Evolutionary conservation across 164 flowering plant genomes (phyloP), one percentile per base, ranked within the genome.

Genomic region (Aristolochia fimbriata): DNA sequence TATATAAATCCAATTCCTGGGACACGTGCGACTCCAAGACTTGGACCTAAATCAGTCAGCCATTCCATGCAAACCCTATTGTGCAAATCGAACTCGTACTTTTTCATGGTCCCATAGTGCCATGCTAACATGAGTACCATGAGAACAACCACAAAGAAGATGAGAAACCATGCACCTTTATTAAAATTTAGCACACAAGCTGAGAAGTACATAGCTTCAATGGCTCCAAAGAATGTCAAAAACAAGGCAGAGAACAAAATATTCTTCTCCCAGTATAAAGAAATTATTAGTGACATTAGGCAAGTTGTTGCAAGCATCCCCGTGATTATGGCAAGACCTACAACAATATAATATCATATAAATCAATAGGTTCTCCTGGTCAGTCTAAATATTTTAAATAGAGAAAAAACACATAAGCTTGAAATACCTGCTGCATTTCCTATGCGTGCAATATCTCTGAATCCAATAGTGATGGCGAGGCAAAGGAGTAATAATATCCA

Each of bases 1-100:
- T 84, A 79, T 55, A 88, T 76, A 63, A 86, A 74, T 47, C 92
- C 96, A 51, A 88, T 86, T 20, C 92, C 92, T 9, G 87, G 85
- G 0, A 86, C 82, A 62, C 92, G 67, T 22, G 78, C 68, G 51
- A 86, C 74, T 17, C 88, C 87, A 16, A 86, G 84, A 37, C 81
- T 68, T 2, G 81, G 81, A 56, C 82, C 71, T 31, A 77, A 60
- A 57, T 68, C 75, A 10, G 76, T 71, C 11, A 86, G 77, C 85
- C 90, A 81, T 30, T 82, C 83, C 52, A 77, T 66, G 23, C 84
- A 62, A 1, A 86, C 90, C 72, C 79, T 84, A 75, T 82, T 88
- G 23, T 88, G 66, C 24, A 76, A 1, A 24, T 85, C 96, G 49
- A 73, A 81, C 46, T 77, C 74, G 31, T 81, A 76, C 64, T 83